phyloP scores from a whole-genome alignment of 2,329 filamentous ascomycete species.

The Penicillium brevicompactum region DNA sequence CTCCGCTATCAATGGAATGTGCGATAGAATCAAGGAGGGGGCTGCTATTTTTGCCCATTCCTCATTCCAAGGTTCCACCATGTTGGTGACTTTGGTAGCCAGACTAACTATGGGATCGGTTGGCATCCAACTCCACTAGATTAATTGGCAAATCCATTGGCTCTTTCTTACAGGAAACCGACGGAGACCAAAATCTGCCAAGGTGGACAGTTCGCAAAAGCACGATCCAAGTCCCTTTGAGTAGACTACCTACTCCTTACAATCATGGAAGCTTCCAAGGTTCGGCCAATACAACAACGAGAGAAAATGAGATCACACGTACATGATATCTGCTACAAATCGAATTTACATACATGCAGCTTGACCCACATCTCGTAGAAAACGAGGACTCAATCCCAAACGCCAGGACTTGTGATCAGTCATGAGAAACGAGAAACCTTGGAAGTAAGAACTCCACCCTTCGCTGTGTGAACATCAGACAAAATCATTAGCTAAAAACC shows the following conservation, averaged over 20 bases:
- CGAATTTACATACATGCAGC: conserved; percentile 4
- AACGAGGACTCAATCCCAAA: conserved; percentile 9
- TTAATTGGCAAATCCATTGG: too few species aligned
- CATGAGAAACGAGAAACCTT: conserved; percentile 1
- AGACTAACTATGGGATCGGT: too few species aligned
- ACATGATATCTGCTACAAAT: conserved; percentile 10
- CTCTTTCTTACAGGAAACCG: too few species aligned
- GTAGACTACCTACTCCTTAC: too few species aligned
- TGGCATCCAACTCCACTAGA: too few species aligned
- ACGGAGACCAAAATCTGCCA: too few species aligned
- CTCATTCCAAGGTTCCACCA: not conserved
- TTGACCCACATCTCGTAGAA: conserved; percentile 1
- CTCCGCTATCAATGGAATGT: not conserved
- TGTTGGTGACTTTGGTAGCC: not conserved
- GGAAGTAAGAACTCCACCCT: conserved; percentile 17
- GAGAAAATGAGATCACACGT: not conserved
- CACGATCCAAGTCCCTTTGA: too few species aligned
- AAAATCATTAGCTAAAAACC: conserved; percentile 48
- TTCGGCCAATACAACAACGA: too few species aligned
- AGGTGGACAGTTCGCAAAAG: too few species aligned
- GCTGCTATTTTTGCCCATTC: not conserved
- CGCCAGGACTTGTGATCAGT: conserved; percentile 11
- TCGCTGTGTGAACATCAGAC: conserved; percentile 19
- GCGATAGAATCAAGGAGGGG: not conserved
- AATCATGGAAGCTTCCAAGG: too few species aligned